A percentile compares a stretch with the other conserved stretches of the same genome.
These are phyloP conservation scores for Aspergillus alliaceus DNA, from an alignment of 2,329 filamentous ascomycete species.

Conservation along the genomic window DNA sequence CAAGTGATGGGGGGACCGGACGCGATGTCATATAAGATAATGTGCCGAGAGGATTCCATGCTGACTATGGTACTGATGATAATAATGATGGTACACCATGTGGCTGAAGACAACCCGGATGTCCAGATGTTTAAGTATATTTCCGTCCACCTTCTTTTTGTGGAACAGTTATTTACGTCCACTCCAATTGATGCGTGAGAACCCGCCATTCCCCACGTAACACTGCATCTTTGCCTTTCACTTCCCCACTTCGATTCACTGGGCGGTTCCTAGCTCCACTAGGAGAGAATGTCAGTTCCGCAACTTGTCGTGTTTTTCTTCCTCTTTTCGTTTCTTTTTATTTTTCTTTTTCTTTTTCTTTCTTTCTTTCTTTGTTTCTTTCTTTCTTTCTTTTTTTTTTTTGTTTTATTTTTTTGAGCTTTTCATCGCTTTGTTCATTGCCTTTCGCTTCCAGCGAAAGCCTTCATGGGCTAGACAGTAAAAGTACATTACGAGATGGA, in stretches of 20 bases:
- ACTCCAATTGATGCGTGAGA: background rate
- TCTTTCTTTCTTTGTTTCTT: too few species aligned
- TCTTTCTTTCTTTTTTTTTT: too few species aligned
- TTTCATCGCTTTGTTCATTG: too few species aligned
- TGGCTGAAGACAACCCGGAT: background rate
- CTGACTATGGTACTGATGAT: background rate
- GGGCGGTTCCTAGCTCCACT: background rate
- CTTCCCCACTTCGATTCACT: too few species aligned
- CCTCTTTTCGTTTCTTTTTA: background rate
- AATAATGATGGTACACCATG: background rate
- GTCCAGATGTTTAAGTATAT: background rate
- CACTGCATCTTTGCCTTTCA: background rate
- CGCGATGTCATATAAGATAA: conserved; percentile 49
- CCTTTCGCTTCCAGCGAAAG: too few species aligned
- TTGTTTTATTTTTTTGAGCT: too few species aligned
- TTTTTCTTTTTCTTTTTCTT: background rate
- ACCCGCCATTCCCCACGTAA: background rate
- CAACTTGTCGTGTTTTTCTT: background rate
- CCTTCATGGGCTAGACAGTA: too few species aligned
- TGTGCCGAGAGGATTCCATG: conserved; percentile 9
- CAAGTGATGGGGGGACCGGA: conserved; percentile 30
- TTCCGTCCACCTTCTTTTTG: background rate
- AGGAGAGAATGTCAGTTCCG: background rate
- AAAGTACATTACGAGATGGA: too few species aligned
- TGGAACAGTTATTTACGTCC: background rate